phyloP scores from a whole-genome alignment of 495 filamentous ascomycete species.

The Pseudomonodictys pantanalensis region DNA sequence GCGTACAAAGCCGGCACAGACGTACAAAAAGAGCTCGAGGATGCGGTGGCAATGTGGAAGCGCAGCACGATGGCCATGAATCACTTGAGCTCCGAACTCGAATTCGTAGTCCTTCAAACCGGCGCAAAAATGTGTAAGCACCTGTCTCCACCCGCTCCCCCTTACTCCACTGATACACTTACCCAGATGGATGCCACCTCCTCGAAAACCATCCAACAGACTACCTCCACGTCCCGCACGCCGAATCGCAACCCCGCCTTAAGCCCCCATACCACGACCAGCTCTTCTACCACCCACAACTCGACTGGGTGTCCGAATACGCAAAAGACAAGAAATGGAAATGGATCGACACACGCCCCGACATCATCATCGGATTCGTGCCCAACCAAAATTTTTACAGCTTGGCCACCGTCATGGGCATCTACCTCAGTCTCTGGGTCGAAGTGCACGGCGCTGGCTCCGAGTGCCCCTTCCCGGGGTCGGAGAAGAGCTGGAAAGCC shows the following conservation, averaged over 20 bases:
- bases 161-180: background rate
- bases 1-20: slow-evolving; percentile 40
- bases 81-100: slow-evolving; percentile 26
- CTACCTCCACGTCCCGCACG: slow-evolving; percentile 39
- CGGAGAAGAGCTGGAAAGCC: slow-evolving; percentile 33
- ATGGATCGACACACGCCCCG: slow-evolving; percentile 39
- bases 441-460: slow-evolving; percentile 35
- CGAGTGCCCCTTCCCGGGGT: slow-evolving; percentile 36
- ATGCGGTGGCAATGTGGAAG: slow-evolving; percentile 40
- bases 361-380: slow-evolving; percentile 43
- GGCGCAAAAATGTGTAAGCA: slow-evolving; percentile 38
- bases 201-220: slow-evolving; percentile 39
- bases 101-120: slow-evolving; percentile 40
- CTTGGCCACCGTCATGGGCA: slow-evolving; percentile 34
- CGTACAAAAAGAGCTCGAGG: slow-evolving; percentile 36
- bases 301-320: slow-evolving; percentile 35
- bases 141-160: background rate
- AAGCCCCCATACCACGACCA: slow-evolving; percentile 33
- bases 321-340: slow-evolving; percentile 36
- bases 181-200: slow-evolving; percentile 35
- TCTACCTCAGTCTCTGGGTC: slow-evolving; percentile 33
- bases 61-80: slow-evolving; percentile 36
- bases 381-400: slow-evolving; percentile 39
- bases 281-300: slow-evolving; percentile 40
- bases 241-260: slow-evolving; percentile 33